A percentile compares a stretch with the other conserved stretches of the same genome.
Conservation (phyloP, 495 filamentous ascomycete species). For the Hypoxylon lenormandii region DNA sequence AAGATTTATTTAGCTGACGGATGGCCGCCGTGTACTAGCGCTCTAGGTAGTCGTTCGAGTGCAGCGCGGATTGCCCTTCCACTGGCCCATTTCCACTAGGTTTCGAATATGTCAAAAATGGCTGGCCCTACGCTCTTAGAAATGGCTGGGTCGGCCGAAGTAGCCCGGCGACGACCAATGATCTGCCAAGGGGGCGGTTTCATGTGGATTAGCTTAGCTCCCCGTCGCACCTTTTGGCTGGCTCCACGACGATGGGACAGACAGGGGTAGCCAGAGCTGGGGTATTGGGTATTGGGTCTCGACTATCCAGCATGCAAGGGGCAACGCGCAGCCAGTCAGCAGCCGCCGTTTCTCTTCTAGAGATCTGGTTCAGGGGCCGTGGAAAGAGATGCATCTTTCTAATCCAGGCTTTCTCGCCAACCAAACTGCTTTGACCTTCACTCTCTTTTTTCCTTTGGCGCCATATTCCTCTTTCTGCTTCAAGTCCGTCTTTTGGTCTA, state of each 20-base stretch:
- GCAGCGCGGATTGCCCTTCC: conserved; percentile 13
- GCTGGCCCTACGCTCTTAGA: conserved; percentile 23
- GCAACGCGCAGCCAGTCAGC: conserved; percentile 32
- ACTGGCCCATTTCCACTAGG: conserved; percentile 29
- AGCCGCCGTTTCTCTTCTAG: conserved; percentile 26
- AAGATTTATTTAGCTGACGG: neutral
- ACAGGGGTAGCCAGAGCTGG: conserved; percentile 33
- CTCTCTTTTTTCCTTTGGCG: conserved; percentile 32
- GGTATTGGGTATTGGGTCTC: conserved; percentile 35
- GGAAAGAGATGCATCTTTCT: conserved; percentile 37
- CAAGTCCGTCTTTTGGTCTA: conserved; percentile 27
- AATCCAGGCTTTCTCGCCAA: conserved; percentile 48
- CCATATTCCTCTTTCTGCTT: conserved; percentile 29
- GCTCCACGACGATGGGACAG: conserved; percentile 37
- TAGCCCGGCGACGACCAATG: conserved; percentile 32
- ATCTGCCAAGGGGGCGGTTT: conserved; percentile 41
- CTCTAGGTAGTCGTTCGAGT: conserved; percentile 18
- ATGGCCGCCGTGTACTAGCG: neutral
- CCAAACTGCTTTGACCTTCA: conserved; percentile 43
- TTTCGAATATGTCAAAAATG: conserved; percentile 38
- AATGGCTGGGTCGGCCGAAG: conserved; percentile 20
- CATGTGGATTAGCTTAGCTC: conserved; percentile 33
- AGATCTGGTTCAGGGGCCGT: conserved; percentile 44
- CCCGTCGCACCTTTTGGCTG: conserved; percentile 25
- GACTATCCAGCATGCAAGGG: conserved; percentile 31